Base-by-base conservation (phyloP, 495 filamentous ascomycete species). In the Lepidopterella palustris region DNA sequence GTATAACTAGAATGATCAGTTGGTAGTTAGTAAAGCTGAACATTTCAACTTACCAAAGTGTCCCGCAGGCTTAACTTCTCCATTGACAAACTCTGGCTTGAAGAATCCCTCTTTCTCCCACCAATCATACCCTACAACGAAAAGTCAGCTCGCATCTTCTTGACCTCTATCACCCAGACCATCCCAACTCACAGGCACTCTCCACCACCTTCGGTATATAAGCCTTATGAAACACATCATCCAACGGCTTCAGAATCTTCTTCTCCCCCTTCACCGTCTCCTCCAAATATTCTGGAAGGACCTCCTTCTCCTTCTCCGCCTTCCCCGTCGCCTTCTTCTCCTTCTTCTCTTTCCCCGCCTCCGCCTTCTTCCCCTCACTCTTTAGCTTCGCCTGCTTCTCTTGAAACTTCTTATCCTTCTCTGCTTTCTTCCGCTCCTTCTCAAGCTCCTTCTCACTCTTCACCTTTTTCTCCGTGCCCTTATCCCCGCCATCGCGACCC, bases 91-190 rank as follows among this genome's bases (percentile, higher is more conserved):
- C 66, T 89, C 82, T 27, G 89, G 89, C 72, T 82, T 76, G 74
- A 91, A 90, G 73, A 89, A 86, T 49, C 80, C 84, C 56, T 77
- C 75, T 70, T 79, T 74, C 66, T 84, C 80, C 82, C 82, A 84
- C 81, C 81, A 84, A 23, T 80, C 76, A 55, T 79, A 78, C 66
- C 81, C n/a, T n/a, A n/a, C n/a, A n/a, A n/a, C n/a, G n/a, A n/a
- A n/a, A n/a, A n/a, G n/a, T n/a, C n/a, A n/a, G n/a, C n/a, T n/a
- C n/a, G n/a, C n/a, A n/a, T n/a, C n/a, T n/a, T n/a, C n/a, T n/a
- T n/a, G n/a, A n/a, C n/a, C n/a, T n/a, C n/a, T n/a, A n/a, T n/a
- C n/a, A n/a, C n/a, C n/a, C n/a, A n/a, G n/a, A n/a, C n/a, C n/a
- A n/a, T n/a, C n/a, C n/a, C n/a, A n/a, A n/a, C n/a, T n/a, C n/a